Percentiles rank a stretch among this genome's conserved stretches.
Evolutionary conservation across 805 yeast genomes (phyloP).

Genomic region (Lachancea thermotolerans): DNA sequence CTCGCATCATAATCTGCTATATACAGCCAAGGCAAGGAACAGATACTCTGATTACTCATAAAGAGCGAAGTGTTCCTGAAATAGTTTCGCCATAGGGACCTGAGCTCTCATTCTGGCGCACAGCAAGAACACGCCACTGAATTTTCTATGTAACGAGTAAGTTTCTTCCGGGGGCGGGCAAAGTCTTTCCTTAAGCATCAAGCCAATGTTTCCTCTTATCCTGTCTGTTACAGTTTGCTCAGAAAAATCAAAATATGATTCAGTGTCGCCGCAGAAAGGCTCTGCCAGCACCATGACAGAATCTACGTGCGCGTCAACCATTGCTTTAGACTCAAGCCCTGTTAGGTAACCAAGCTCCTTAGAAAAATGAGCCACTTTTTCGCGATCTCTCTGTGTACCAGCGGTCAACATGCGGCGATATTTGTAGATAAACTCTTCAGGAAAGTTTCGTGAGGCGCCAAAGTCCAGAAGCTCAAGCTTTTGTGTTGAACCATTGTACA

Average conservation of each 20-base stretch:
- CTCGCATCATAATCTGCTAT: no score
- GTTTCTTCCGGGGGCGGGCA: slow-evolving; percentile 99
- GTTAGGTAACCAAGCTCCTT: slow-evolving; percentile 78
- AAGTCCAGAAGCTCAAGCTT: slow-evolving; percentile 86
- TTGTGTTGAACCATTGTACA: slow-evolving; percentile 64
- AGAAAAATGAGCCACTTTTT: slow-evolving; percentile 57
- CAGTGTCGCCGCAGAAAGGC: slow-evolving; percentile 59
- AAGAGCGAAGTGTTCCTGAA: slow-evolving; percentile 65
- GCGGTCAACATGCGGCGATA: slow-evolving; percentile 70
- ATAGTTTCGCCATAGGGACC: slow-evolving; percentile 74
- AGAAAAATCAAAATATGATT: slow-evolving; percentile 56
- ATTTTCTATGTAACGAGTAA: slow-evolving; percentile 89
- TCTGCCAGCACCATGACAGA: slow-evolving; percentile 88
- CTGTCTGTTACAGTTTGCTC: slow-evolving; percentile 90
- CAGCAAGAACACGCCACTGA: slow-evolving; percentile 86
- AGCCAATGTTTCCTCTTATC: slow-evolving; percentile 76
- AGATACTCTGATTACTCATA: slow-evolving; percentile 1
- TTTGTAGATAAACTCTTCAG: slow-evolving; percentile 56
- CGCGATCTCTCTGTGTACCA: slow-evolving; percentile 63
- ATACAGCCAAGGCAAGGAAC: neutral
- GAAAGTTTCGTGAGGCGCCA: slow-evolving; percentile 86
- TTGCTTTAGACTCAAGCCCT: slow-evolving; percentile 78
- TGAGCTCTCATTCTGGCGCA: slow-evolving; percentile 81
- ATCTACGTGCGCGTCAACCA: slow-evolving; percentile 90
- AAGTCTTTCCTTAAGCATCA: slow-evolving; percentile 86